Base-by-base conservation (phyloP, 2,329 filamentous ascomycete genomes). In the Cercospora berteroae region DNA sequence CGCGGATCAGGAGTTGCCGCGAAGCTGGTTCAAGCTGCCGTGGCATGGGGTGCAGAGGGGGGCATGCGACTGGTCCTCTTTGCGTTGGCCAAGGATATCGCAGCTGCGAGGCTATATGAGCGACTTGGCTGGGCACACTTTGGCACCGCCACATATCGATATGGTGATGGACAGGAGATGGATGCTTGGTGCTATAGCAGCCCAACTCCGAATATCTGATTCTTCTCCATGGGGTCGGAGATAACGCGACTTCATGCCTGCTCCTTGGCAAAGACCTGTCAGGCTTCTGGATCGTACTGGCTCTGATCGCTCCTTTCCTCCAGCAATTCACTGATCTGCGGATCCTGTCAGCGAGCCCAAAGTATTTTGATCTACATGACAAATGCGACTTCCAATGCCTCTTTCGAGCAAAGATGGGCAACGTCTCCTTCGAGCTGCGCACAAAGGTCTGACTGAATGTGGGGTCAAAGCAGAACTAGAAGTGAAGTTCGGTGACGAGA, bases 41-140 rank as follows among this genome's bases (percentile, higher is more conserved):
- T 65, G 3, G 39, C 25, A 1, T 72, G 69, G 69, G 62, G 61
- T 29, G 42, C 52, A 20, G 50, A 70, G 20, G 52, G 10, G n/a
- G 42, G 33, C 4, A 23, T 57, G 42, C 58, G 71, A 25, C 67
- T 73, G 12, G 63, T 75, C 10, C 36, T 75, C 25, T 74, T 72
- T 58, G 74, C 71, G 8, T 44, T 76, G 50, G 52, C 67, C 25
- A 74, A 75, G 55, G 73, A 75, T 61, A 39, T 63, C 36, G 62
- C 36, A 44, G 74, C 74, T 23, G 72, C 73, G 16, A 68, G 66
- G 29, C 60, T 76, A 33, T 76, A 74, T 66, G 59, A 67, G 25
- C 64, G 68, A 4, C 68, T 72, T 44, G 72, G 72, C 1, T 75
- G 74, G 74, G 44, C 7, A 20, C 65, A 70, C 25, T 74, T 69